phyloP scores from a whole-genome alignment of 2,329 filamentous ascomycete species.

The Didymella arachidicola region DNA sequence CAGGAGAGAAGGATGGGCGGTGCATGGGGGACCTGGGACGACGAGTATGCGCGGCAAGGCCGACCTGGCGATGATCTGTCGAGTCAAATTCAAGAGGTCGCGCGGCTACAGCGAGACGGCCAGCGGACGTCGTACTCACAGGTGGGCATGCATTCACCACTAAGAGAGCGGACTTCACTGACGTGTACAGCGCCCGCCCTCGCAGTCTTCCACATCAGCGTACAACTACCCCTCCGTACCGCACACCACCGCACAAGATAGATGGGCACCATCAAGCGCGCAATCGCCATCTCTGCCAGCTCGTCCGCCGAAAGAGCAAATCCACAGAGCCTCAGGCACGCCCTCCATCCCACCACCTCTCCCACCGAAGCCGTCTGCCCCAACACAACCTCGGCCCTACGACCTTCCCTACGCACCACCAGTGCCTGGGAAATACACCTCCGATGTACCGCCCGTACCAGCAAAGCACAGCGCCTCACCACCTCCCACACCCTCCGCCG shows the following conservation, averaged over 20 bases:
- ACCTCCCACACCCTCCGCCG: slow-evolving; percentile 44
- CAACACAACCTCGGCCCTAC: slow-evolving; percentile 24
- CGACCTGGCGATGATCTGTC: slow-evolving; percentile 57
- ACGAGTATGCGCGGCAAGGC: slow-evolving; percentile 63
- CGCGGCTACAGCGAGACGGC: slow-evolving; percentile 46
- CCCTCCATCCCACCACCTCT: slow-evolving; percentile 36
- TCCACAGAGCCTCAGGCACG: slow-evolving; percentile 37
- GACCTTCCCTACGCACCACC: slow-evolving; percentile 37
- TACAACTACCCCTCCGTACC: slow-evolving; percentile 58
- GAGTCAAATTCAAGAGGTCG: slow-evolving; percentile 61
- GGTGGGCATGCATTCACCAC: slow-evolving; percentile 20
- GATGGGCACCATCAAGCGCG: slow-evolving; percentile 38
- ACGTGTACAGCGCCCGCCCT: slow-evolving; percentile 35
- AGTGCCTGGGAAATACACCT: slow-evolving; percentile 42
- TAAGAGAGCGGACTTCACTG: slow-evolving; percentile 14
- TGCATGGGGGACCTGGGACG: slow-evolving; percentile 59
- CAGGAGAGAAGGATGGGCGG: slow-evolving; percentile 62
- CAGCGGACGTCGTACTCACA: slow-evolving; percentile 36
- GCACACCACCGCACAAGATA: slow-evolving; percentile 47
- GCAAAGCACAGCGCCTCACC: slow-evolving; percentile 32
- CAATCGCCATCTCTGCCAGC: slow-evolving; percentile 46
- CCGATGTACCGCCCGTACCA: slow-evolving; percentile 42
- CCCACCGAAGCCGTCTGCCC: slow-evolving; percentile 40
- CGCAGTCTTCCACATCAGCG: slow-evolving; percentile 36
- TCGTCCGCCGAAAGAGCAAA: slow-evolving; percentile 46